Evolutionary conservation across 2,329 filamentous ascomycete species (phyloP).

Genomic region (Aspergillus sp.): DNA sequence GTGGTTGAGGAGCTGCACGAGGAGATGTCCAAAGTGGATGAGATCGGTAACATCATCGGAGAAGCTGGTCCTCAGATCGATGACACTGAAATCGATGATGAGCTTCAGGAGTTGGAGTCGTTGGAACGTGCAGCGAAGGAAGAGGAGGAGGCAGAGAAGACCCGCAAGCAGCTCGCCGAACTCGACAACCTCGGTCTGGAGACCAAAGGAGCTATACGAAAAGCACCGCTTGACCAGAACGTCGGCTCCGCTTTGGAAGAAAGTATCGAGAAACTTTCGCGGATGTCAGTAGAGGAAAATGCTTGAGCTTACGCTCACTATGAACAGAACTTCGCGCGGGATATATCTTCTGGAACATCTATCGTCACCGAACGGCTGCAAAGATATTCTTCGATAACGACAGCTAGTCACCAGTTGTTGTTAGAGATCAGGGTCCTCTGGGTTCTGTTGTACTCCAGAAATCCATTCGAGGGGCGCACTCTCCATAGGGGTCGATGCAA

Average conservation of each 20-base stretch:
- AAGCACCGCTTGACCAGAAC: slow-evolving; percentile 30
- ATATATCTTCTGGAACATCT: background rate
- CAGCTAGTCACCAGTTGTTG: background rate
- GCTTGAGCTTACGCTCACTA: slow-evolving; percentile 29
- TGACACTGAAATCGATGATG: slow-evolving; percentile 84
- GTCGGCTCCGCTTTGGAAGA: slow-evolving; percentile 42
- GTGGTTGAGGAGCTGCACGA: slow-evolving; percentile 76
- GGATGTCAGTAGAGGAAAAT: slow-evolving; percentile 47
- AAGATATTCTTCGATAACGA: background rate
- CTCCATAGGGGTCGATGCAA: background rate
- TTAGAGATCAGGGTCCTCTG: slow-evolving; percentile 2
- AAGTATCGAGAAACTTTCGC: slow-evolving; percentile 45
- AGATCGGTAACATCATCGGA: slow-evolving; percentile 76
- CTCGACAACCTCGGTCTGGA: slow-evolving; percentile 47
- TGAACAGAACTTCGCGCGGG: background rate
- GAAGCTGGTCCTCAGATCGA: slow-evolving; percentile 68
- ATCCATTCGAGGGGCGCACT: background rate
- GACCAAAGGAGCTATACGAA: slow-evolving; percentile 45
- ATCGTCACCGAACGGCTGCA: background rate
- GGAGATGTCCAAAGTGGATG: slow-evolving; percentile 80
- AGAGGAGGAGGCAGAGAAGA: slow-evolving; percentile 56
- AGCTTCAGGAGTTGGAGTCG: slow-evolving; percentile 76
- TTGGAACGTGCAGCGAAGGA: slow-evolving; percentile 56
- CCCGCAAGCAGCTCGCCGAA: slow-evolving; percentile 55
- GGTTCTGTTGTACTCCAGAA: slow-evolving; percentile 6